Base-by-base conservation (phyloP, 2,329 filamentous ascomycete genomes). In the Colletotrichum gigasporum region DNA sequence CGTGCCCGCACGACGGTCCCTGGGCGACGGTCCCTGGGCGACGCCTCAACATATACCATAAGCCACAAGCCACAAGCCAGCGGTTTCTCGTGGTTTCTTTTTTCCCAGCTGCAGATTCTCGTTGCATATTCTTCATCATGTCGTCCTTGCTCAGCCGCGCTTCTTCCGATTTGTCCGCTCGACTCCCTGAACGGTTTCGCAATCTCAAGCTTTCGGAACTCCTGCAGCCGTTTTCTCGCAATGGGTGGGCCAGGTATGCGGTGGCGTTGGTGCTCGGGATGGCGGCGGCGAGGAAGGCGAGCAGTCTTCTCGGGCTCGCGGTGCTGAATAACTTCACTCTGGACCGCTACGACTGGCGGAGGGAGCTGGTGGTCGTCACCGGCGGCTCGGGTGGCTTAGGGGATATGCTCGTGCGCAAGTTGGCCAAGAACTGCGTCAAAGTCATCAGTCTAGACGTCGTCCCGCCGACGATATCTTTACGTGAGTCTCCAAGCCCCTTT, bases 311-410 rank as follows among this genome's bases (percentile, higher is more conserved):
- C 30, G 34, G 51, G 1, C 2, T 34, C 12, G 58, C 58, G n/a
- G 16, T 35, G 8, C 24, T 63, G 28, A 63, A 65, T n/a, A 65
- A 65, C 20, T 57, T 63, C n/a, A 41, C n/a, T 5, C 39, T 20
- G 3, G 57, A 65, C 10, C 35, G 30, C 3, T 65, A 65, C 18
- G 63, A 65, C 58, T 65, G 63, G 58, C 39, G 51, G 30, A 41
- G 51, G 11, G 63, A 65, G 16, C 68, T 82, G 2, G 80, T 80
- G 1, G 73, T 82, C 11, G 16, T 65, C 7, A 63, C 63, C 18
- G 63, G 63, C 14, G 62, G 62, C 8, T 62, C 57, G 30, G 57
- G 62, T 14, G 58, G 45, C 18, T 32, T 65, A 7, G 63, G 58
- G 14, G 47, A 65, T 6, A 34, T 18, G 16, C 37, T 63, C 11